Evolutionary conservation across 768 basidiomycete genomes (phyloP).

Genomic region (Gyrodon lividus): DNA sequence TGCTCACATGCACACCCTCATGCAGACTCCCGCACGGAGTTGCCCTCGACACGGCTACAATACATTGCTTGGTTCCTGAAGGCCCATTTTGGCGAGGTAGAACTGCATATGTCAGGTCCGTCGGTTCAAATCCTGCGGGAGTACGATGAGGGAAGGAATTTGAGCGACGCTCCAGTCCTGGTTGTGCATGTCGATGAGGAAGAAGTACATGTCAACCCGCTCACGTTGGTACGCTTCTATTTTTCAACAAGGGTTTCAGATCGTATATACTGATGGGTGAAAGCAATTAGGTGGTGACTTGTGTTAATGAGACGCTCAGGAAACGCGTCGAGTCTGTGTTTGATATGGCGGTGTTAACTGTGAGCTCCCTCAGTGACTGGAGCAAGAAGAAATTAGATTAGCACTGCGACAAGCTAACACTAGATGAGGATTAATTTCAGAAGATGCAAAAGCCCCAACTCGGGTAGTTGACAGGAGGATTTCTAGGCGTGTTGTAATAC

Average conservation of each 20-base stretch:
- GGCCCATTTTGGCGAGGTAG: conserved; percentile 92
- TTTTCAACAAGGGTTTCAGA: not conserved
- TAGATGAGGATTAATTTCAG: no score
- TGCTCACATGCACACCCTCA: conserved; percentile 64
- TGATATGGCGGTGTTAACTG: conserved; percentile 81
- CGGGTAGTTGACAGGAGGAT: no score
- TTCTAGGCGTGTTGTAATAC: no score
- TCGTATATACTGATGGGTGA: not conserved
- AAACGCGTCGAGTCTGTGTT: conserved; percentile 81
- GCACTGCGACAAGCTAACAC: no score
- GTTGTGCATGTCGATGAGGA: conserved; percentile 75
- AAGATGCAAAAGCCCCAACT: no score
- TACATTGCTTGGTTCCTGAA: conserved; percentile 80
- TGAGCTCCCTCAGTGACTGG: conserved; percentile 62
- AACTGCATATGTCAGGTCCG: conserved; percentile 66
- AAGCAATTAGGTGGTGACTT: conserved; percentile 69
- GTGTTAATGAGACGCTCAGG: conserved; percentile 60
- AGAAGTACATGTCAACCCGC: conserved; percentile 73
- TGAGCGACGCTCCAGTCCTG: conserved; percentile 55
- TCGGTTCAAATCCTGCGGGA: conserved; percentile 32
- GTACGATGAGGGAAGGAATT: conserved; percentile 45
- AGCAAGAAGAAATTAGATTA: no score
- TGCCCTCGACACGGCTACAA: conserved; percentile 45
- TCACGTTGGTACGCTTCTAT: conserved; percentile 59
- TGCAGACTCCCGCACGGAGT: conserved; percentile 43